phyloP scores from a whole-genome alignment of 768 basidiomycete species.

The Mycena haematopus region DNA sequence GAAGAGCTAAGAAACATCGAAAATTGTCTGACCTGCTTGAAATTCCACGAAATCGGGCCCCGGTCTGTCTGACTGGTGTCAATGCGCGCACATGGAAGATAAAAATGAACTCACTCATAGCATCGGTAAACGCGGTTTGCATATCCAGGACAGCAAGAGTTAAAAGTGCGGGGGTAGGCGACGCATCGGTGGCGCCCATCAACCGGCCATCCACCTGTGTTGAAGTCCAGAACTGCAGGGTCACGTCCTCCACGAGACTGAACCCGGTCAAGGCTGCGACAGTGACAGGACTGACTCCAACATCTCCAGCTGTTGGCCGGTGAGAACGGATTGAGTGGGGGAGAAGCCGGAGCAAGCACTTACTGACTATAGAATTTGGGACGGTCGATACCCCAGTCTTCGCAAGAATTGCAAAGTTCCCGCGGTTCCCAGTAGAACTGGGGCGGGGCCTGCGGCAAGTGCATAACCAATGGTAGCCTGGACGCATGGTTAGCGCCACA shows the following conservation, averaged over 20 bases:
- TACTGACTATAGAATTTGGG: conserved; percentile 9
- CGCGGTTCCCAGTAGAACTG: conserved; percentile 7
- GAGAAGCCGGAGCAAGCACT: background rate
- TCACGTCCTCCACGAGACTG: conserved; percentile 6
- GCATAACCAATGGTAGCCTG: background rate
- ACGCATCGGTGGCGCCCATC: conserved; percentile 10
- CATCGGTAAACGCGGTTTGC: conserved; percentile 13
- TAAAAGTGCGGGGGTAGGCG: conserved; percentile 5
- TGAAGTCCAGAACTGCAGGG: conserved; percentile 16
- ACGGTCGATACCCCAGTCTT: background rate
- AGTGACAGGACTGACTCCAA: background rate
- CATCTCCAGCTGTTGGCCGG: conserved; percentile 3
- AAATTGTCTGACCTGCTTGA: background rate
- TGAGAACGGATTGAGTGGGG: background rate
- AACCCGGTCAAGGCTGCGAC: conserved; percentile 4
- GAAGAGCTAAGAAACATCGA: background rate
- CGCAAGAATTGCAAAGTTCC: conserved; percentile 8
- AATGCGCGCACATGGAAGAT: background rate
- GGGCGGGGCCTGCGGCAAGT: conserved; percentile 11
- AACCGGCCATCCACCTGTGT: conserved; percentile 13
- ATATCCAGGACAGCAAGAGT: conserved; percentile 1
- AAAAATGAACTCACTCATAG: conserved; percentile 7
- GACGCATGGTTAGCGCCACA: too few relatives aligned
- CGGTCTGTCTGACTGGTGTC: background rate
- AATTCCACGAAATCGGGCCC: conserved; percentile 7